Conservation (phyloP, 768 basidiomycete species). For the Tylopilus vinaceipallidus region DNA sequence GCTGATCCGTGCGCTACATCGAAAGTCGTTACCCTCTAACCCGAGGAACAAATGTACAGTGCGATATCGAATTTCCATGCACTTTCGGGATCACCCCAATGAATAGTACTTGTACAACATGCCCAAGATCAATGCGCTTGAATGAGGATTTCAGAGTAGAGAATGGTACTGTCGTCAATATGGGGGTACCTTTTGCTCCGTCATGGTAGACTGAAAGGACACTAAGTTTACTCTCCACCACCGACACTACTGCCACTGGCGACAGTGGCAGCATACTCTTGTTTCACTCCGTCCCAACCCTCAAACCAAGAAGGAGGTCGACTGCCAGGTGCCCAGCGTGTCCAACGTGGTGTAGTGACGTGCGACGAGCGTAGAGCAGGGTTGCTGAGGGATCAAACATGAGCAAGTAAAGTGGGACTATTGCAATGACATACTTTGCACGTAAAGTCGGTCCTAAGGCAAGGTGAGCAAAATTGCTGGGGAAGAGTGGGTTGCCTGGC, state of each 20-base stretch:
- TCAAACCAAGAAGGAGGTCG: slow-evolving; percentile 41
- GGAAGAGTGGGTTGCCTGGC: slow-evolving; percentile 79
- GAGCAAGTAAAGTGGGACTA: not conserved
- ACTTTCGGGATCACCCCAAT: not conserved
- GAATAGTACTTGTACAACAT: not conserved
- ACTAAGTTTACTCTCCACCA: slow-evolving; percentile 18
- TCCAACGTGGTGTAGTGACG: slow-evolving; percentile 15
- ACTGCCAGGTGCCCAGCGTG: slow-evolving; percentile 28
- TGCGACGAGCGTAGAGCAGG: slow-evolving; percentile 21
- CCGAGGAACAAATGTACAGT: not conserved
- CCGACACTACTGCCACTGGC: slow-evolving; percentile 36
- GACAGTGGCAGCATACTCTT: slow-evolving; percentile 44
- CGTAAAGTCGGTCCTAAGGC: slow-evolving; percentile 62
- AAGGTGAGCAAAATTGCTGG: slow-evolving; percentile 73
- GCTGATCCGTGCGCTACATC: too few species aligned
- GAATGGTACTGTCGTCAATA: not conserved
- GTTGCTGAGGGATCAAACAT: slow-evolving; percentile 21
- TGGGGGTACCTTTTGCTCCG: not conserved
- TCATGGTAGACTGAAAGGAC: not conserved
- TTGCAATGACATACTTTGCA: slow-evolving; percentile 42
- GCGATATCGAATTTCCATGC: not conserved
- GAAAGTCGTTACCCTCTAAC: not conserved
- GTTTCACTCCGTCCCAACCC: slow-evolving; percentile 38
- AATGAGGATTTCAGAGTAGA: not conserved
- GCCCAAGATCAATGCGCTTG: not conserved